Percentiles rank a stretch among this genome's conserved stretches.
Conservation (phyloP, 1,139 yeast species). For the Saccharomyces hybrid region DNA sequence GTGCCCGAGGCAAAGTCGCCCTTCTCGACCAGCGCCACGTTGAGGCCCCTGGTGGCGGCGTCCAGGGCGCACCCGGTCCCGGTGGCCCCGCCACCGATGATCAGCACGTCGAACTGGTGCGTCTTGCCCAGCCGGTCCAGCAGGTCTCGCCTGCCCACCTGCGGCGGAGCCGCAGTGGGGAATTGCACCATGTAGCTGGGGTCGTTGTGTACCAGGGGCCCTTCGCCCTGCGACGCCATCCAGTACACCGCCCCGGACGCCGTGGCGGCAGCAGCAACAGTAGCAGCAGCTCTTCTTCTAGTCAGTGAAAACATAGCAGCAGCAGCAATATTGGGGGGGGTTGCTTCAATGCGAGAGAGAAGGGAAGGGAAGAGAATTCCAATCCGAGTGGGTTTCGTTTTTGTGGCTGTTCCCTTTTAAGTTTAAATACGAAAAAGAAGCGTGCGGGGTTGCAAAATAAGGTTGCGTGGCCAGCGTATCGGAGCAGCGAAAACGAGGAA, state of each 20-base stretch:
- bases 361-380: too few species aligned
- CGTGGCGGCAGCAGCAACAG: slow-evolving; percentile 13
- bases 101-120: slow-evolving; percentile 66
- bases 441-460: background rate
- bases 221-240: background rate
- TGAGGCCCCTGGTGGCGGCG: slow-evolving; percentile 83
- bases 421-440: background rate
- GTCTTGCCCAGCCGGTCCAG: slow-evolving; percentile 35
- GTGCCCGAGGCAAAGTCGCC: slow-evolving; percentile 90
- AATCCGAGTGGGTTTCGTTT: too few species aligned
- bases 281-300: slow-evolving; percentile 10
- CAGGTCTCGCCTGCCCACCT: slow-evolving; percentile 34
- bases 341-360: background rate
- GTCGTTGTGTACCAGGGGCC: background rate
- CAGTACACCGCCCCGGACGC: background rate
- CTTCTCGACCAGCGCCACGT: slow-evolving; percentile 79
- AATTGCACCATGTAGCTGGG: slow-evolving; percentile 10
- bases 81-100: slow-evolving; percentile 94
- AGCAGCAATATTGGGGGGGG: background rate
- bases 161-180: slow-evolving; percentile 17
- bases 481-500: background rate
- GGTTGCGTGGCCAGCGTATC: background rate
- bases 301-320: background rate
- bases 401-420: background rate
- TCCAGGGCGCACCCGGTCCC: slow-evolving; percentile 93